Base-by-base conservation (phyloP, 108 stramenopile species). In the Cyclotella sp. region DNA sequence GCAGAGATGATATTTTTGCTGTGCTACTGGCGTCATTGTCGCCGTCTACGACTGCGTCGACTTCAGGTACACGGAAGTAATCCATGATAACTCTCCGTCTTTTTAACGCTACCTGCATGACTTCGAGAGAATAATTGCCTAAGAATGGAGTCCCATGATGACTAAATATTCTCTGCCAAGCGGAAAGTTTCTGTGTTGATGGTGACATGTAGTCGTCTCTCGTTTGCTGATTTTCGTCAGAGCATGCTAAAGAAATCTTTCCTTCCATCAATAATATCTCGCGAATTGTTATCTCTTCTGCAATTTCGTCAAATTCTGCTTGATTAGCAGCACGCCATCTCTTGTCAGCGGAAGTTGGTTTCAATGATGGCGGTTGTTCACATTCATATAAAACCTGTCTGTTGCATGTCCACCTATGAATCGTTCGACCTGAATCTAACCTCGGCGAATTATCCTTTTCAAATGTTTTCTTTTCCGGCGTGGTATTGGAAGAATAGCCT, bases 91-190 rank as follows among this genome's bases (percentile, higher is more conserved):
- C 72, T 47, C 77, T 63, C 22, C 84, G 72, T 18, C 73, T 63
- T 21, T 30, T 51, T 18, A 85, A 78, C 7, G 84, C 80, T 63
- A 60, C 57, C 47, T 78, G 52, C 7, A 85, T 24, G 0, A 80
- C 79, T 47, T 77, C 80, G 6, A 70, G 52, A 53, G 77, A 78
- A 57, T 85, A 85, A 39, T 85, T 85, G 12, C 84, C 84, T 16
- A 68, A 58, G 42, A 47, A 53, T 19, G 72, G 69, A 30, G 76
- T 85, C 11, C 72, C 65, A 57, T 85, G 61, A 21, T 72, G 70
- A 53, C 74, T 85, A 27, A 41, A 47, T 22, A 79, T 34, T 64
- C 55, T 49, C 57, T 84, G 73, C 62, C 51, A 61, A 24, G 65
- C 16, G 18, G 83, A 76, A 24, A 68, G 40, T 27, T 22, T 74